Percentiles rank a stretch among this genome's conserved stretches.
phyloP scores from a whole-genome alignment of 345 rosid genomes.

The Melaleuca alternifolia region DNA sequence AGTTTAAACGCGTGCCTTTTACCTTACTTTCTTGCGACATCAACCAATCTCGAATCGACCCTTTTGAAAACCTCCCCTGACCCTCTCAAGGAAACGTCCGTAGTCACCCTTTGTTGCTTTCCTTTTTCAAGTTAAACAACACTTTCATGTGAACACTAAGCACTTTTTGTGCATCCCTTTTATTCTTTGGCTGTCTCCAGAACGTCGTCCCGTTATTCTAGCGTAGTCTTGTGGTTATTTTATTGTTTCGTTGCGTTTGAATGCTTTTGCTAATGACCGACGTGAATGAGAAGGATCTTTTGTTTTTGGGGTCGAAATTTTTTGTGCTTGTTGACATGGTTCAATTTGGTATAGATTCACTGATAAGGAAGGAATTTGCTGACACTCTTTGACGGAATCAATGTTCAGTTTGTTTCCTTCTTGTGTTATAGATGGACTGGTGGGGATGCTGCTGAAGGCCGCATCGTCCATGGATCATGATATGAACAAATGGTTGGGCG shows the following conservation, averaged over 20 bases:
- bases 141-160: background rate
- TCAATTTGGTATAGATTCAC: constrained; percentile 36
- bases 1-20: background rate
- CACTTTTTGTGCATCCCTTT: background rate
- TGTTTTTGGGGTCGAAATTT: background rate
- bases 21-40: background rate
- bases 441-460: constrained; percentile 10
- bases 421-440: constrained; percentile 8
- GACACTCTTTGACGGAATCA: constrained; percentile 11
- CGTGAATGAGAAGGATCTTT: background rate
- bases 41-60: background rate
- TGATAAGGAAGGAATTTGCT: constrained; percentile 33
- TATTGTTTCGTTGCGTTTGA: background rate
- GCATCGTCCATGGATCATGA: constrained; percentile 48
- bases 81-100: background rate
- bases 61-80: background rate
- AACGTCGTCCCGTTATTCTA: background rate
- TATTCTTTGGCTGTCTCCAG: background rate
- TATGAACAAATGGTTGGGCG: constrained; percentile 37
- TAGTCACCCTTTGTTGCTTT: background rate
- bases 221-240: background rate
- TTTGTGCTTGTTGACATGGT: constrained; percentile 27
- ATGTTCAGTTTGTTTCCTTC: background rate
- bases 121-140: background rate
- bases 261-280: background rate